Conservation (phyloP, 2,329 filamentous ascomycete genomes). For the Neofusicoccum sp. region DNA sequence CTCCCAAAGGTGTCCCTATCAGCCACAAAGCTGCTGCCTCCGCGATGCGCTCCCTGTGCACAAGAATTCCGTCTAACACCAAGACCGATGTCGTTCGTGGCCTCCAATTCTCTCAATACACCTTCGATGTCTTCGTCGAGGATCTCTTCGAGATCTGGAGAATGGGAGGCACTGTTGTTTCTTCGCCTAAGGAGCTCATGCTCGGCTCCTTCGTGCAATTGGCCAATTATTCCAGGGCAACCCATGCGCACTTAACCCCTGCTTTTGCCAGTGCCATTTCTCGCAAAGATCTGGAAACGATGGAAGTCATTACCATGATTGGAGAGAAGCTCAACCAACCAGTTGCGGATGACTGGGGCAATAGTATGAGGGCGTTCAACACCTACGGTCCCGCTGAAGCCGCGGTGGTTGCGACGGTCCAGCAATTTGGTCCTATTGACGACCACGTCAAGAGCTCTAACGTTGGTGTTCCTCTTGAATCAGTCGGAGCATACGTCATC, state of each 20-base stretch:
- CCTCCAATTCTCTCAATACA: constrained; percentile 43
- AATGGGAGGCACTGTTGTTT: constrained; percentile 49
- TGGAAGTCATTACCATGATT: constrained; percentile 21
- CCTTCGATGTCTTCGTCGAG: constrained; percentile 53
- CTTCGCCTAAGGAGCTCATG: constrained; percentile 51
- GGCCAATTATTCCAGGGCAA: constrained; percentile 21
- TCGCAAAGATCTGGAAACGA: constrained; percentile 21
- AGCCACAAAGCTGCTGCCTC: constrained; percentile 25
- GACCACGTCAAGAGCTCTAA: constrained; percentile 27
- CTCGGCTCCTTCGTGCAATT: constrained; percentile 35
- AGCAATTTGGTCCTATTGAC: constrained; percentile 25
- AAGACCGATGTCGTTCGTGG: constrained; percentile 21
- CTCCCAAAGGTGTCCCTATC: constrained; percentile 17
- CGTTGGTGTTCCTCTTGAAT: constrained; percentile 33
- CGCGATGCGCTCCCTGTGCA: constrained; percentile 24
- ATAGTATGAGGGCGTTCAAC: constrained; percentile 36
- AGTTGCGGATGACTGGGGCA: constrained; percentile 32
- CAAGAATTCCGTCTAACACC: constrained; percentile 31
- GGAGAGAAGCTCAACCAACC: constrained; percentile 22
- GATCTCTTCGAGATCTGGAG: constrained; percentile 51
- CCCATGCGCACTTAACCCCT: constrained; percentile 32
- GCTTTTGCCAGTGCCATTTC: constrained; percentile 31
- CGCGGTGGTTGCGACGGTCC: constrained; percentile 32
- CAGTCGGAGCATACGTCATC: constrained; percentile 18
- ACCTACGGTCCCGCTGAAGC: constrained; percentile 42